Conservation (phyloP, 192 early-diverging fungal species). For the Backusella psychrophila region DNA sequence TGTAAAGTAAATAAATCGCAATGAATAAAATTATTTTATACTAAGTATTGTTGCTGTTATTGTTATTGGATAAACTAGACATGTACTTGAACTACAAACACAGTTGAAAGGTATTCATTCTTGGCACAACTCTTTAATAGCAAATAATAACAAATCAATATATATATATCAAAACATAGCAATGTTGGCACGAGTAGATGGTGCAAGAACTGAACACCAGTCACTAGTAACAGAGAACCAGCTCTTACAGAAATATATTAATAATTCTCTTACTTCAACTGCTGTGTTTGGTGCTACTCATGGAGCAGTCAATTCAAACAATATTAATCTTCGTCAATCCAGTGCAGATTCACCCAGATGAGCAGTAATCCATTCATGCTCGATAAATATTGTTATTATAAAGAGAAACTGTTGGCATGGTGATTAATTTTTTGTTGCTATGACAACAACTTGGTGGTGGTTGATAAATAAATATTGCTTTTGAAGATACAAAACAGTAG, state of each 20-base stretch:
- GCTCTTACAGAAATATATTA: conserved; percentile 40
- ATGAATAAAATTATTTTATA: neutral
- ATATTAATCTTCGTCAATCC: conserved; percentile 13
- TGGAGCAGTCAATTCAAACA: conserved; percentile 10
- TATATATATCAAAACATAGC: conserved; percentile 8
- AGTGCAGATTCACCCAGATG: neutral
- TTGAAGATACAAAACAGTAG: no score
- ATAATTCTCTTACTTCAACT: conserved; percentile 41
- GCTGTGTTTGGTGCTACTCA: conserved; percentile 39
- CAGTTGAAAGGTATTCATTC: conserved; percentile 28
- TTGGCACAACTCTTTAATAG: neutral
- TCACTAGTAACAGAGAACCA: conserved; percentile 40
- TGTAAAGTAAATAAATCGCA: neutral
- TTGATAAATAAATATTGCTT: no score
- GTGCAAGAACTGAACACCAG: conserved; percentile 33
- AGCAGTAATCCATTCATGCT: neutral
- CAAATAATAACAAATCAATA: neutral
- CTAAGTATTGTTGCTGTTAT: neutral
- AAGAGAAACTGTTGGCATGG: neutral
- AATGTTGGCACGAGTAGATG: conserved; percentile 34
- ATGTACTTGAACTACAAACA: conserved; percentile 32
- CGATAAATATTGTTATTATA: neutral
- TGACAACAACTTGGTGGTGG: no score
- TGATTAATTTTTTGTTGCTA: neutral
- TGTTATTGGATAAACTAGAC: conserved; percentile 5